These are phyloP conservation scores for Colletotrichum gigasporum DNA, from an alignment of 2,329 filamentous ascomycete genomes.

Conservation along the genomic window DNA sequence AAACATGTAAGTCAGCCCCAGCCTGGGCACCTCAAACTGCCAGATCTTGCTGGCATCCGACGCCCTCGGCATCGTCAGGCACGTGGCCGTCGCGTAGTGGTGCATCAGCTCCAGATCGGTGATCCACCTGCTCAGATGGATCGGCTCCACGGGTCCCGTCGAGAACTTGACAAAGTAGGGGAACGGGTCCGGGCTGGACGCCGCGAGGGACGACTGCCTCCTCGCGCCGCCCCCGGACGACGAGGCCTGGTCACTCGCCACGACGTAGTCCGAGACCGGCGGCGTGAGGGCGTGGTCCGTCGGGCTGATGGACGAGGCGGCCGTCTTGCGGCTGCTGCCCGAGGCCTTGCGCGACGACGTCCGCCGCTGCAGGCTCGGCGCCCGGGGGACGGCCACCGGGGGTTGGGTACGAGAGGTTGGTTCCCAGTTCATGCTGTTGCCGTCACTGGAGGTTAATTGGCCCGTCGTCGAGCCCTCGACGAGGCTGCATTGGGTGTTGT, in stretches of 20 bases:
- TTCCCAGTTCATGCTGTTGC: constrained; percentile 11
- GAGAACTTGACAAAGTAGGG: constrained; percentile 37
- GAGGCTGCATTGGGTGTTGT: constrained; percentile 45
- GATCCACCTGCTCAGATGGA: constrained; percentile 39
- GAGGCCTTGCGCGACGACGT: constrained; percentile 5
- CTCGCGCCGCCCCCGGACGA: not conserved
- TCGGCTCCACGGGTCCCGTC: constrained; percentile 31
- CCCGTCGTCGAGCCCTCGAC: constrained; percentile 23
- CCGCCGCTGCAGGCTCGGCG: not conserved
- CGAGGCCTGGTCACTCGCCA: constrained; percentile 10
- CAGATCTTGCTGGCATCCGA: constrained; percentile 39
- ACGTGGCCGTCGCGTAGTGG: constrained; percentile 43
- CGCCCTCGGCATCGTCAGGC: constrained; percentile 40
- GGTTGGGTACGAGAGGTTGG: not conserved
- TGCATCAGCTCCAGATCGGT: constrained; percentile 48
- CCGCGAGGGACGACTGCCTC: constrained; percentile 3
- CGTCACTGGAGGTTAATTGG: constrained; percentile 6
- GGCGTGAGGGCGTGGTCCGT: constrained; percentile 12
- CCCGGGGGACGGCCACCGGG: not conserved
- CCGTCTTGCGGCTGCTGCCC: constrained; percentile 4
- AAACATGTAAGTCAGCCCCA: constrained; percentile 39
- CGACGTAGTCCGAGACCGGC: constrained; percentile 10
- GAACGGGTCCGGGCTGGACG: constrained; percentile 28
- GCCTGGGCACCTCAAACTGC: constrained; percentile 39
- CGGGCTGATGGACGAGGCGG: constrained; percentile 14